Conservation (phyloP, 352 stramenopile species). For the Pythium aristosporum region DNA sequence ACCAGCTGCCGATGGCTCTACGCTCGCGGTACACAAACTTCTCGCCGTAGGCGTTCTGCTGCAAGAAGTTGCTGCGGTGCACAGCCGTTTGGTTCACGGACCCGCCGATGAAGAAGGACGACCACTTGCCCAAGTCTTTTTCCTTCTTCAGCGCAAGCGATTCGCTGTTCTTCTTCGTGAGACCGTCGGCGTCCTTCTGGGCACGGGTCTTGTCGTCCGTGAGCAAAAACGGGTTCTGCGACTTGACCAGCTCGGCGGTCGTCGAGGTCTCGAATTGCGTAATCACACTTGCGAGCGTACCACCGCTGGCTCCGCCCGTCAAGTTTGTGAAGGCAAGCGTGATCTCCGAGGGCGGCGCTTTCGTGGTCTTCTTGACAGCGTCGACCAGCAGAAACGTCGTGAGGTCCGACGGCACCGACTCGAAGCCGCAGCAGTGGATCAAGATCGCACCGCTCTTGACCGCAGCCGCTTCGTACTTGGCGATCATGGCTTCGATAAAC, state of each 20-base stretch:
- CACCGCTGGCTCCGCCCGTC: constrained; percentile 57
- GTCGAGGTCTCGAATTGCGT: constrained; percentile 53
- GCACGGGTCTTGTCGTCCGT: constrained; percentile 44
- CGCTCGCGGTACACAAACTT: constrained; percentile 71
- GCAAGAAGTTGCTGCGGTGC: constrained; percentile 64
- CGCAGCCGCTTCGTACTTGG: constrained; percentile 55
- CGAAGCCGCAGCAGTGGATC: constrained; percentile 87
- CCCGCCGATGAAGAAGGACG: constrained; percentile 77
- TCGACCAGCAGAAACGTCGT: constrained; percentile 71
- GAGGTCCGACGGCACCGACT: constrained; percentile 89
- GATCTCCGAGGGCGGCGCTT: constrained; percentile 37
- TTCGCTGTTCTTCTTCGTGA: constrained; percentile 40
- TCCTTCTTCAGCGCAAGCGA: constrained; percentile 57
- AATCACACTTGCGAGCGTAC: constrained; percentile 58
- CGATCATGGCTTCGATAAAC: constrained; percentile 85
- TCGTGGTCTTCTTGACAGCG: constrained; percentile 50
- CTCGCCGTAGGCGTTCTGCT: constrained; percentile 54
- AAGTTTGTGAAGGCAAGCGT: constrained; percentile 51
- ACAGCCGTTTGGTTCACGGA: constrained; percentile 82
- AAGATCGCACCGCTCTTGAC: constrained; percentile 70
- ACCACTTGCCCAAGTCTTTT: constrained; percentile 61
- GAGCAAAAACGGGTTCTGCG: constrained; percentile 56
- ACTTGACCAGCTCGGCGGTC: constrained; percentile 36
- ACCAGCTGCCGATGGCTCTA: constrained; percentile 43
- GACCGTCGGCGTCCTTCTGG: constrained; percentile 30